phyloP scores from a whole-genome alignment of 2,329 filamentous ascomycete species.

The Verticillium zaregamsianum region DNA sequence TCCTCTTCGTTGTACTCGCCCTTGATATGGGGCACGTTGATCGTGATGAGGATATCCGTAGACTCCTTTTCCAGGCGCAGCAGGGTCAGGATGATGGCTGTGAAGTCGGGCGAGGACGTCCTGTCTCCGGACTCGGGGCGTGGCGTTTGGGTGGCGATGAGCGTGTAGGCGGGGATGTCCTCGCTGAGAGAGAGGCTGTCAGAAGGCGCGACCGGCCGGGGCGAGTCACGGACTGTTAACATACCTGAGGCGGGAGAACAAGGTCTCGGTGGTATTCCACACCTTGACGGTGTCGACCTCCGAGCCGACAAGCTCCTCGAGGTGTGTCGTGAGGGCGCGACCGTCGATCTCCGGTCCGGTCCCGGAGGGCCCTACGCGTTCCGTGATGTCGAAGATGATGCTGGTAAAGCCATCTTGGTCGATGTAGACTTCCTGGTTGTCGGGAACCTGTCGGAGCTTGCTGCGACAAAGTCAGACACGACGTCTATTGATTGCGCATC shows the following conservation, averaged over 20 bases:
- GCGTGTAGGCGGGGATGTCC: constrained; percentile 59
- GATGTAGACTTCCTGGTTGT: constrained; percentile 91
- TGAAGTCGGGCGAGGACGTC: constrained; percentile 54
- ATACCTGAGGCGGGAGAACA: constrained; percentile 52
- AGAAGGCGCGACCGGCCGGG: background rate
- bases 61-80: constrained; percentile 69
- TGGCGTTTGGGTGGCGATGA: constrained; percentile 61
- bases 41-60: constrained; percentile 79
- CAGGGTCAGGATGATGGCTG: constrained; percentile 72
- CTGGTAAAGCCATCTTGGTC: constrained; percentile 78
- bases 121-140: constrained; percentile 27
- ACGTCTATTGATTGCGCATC: constrained; percentile 8
- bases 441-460: constrained; percentile 69
- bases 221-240: constrained; percentile 15
- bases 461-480: constrained; percentile 31
- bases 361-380: constrained; percentile 62
- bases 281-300: constrained; percentile 62
- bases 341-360: constrained; percentile 60
- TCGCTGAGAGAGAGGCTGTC: constrained; percentile 25
- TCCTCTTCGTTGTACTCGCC: constrained; percentile 71
- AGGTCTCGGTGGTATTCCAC: constrained; percentile 59
- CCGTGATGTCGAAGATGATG: constrained; percentile 86
- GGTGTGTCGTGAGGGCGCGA: constrained; percentile 63
- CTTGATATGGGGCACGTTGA: constrained; percentile 82
- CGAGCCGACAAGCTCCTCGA: constrained; percentile 64